phyloP scores from a whole-genome alignment of 371 early-diverging fungal genomes.

The Mortierella sp. region DNA sequence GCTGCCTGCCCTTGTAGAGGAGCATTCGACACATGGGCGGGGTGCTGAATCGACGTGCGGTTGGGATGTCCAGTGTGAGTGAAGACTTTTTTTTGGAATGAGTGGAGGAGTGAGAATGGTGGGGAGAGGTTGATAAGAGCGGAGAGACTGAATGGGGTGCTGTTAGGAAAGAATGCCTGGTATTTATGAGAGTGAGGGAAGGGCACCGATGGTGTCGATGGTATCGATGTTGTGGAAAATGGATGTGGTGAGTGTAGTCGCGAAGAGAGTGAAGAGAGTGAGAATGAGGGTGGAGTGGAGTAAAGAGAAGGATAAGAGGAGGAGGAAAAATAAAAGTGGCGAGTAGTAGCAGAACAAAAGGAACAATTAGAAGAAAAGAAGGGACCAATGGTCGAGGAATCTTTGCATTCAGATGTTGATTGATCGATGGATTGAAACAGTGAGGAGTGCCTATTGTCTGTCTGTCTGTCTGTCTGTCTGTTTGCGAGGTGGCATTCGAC shows the following conservation, averaged over 20 bases:
- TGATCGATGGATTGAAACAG: no score
- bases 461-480: neutral
- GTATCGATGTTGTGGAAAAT: no score
- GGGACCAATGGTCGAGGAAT: neutral
- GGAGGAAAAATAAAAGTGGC: neutral
- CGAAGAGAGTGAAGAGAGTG: neutral
- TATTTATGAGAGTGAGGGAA: neutral
- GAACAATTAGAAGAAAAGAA: neutral
- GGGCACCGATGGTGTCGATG: no score
- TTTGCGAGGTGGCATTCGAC: neutral
- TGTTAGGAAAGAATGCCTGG: no score
- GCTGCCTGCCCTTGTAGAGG: conserved; percentile 83
- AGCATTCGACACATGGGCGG: conserved; percentile 81
- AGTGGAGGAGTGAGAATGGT: neutral
- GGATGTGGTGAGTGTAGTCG: neutral
- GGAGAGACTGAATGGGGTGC: neutral
- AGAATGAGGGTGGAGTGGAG: neutral
- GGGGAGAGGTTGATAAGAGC: neutral
- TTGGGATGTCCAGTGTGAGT: conserved; percentile 30
- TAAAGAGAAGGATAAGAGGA: neutral
- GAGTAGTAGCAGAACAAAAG: neutral
- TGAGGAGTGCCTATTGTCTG: no score
- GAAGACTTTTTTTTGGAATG: neutral
- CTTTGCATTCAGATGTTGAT: no score
- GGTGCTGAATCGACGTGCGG: conserved; percentile 35